phyloP scores from a whole-genome alignment of 2,329 filamentous ascomycete species.

The Thelonectria rubi region DNA sequence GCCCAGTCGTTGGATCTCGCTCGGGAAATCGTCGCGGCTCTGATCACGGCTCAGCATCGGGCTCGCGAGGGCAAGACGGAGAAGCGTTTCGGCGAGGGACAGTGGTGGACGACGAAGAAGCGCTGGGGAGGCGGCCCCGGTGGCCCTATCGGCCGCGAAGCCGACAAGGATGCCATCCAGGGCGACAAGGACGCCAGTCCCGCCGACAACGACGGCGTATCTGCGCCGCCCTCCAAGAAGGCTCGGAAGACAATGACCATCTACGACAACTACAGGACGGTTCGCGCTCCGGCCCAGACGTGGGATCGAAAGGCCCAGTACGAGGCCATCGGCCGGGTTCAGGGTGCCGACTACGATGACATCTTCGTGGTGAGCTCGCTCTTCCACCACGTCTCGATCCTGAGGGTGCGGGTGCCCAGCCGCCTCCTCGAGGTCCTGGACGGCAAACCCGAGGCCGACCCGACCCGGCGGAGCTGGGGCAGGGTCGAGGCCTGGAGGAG shows the following conservation, averaged over 20 bases:
- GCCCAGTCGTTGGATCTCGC: conserved; percentile 71
- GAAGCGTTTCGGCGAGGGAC: conserved; percentile 63
- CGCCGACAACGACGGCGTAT: conserved; percentile 37
- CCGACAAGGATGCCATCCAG: conserved; percentile 57
- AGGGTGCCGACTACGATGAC: conserved; percentile 63
- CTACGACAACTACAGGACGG: conserved; percentile 71
- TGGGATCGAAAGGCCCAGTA: conserved; percentile 71
- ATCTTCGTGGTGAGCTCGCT: conserved; percentile 68
- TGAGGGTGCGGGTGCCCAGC: conserved; percentile 67
- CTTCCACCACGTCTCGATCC: conserved; percentile 68
- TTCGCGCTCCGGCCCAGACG: conserved; percentile 63
- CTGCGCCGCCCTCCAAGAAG: conserved; percentile 53
- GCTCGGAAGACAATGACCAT: conserved; percentile 64
- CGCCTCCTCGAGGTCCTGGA: conserved; percentile 62
- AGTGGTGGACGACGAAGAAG: conserved; percentile 69
- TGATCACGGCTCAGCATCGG: conserved; percentile 72
- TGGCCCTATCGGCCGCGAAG: conserved; percentile 69
- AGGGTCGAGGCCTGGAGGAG: conserved; percentile 65
- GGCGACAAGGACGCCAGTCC: conserved; percentile 57
- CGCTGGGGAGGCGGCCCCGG: conserved; percentile 72
- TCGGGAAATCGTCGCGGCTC: conserved; percentile 66
- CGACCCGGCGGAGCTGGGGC: conserved; percentile 56
- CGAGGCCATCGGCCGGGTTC: conserved; percentile 62
- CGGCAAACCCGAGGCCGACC: conserved; percentile 52
- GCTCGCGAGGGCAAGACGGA: conserved; percentile 66